phyloP scores from a whole-genome alignment of 2,329 filamentous ascomycete genomes.

The Fusarium sp. region DNA sequence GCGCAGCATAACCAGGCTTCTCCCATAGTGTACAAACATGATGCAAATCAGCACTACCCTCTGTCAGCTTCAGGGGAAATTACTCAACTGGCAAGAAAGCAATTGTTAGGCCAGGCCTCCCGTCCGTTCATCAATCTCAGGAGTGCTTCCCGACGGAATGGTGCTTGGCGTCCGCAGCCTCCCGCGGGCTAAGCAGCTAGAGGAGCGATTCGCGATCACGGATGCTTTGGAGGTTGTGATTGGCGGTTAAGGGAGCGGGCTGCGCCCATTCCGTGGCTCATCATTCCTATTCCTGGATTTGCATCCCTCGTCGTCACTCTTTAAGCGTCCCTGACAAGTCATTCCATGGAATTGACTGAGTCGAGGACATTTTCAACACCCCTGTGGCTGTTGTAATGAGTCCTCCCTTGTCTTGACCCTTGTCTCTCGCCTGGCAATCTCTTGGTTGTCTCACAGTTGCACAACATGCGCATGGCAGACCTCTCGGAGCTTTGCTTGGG shows the following conservation, averaged over 20 bases:
- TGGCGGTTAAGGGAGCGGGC: neutral
- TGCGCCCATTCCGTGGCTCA: slow-evolving; percentile 3
- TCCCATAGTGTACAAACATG: neutral
- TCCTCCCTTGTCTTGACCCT: neutral
- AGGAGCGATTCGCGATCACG: neutral
- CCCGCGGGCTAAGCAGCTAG: slow-evolving; percentile 17
- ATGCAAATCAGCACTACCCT: neutral
- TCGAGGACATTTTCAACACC: neutral
- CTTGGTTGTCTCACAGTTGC: neutral
- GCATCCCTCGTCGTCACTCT: neutral
- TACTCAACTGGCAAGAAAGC: neutral
- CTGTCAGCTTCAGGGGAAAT: neutral
- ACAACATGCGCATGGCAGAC: neutral
- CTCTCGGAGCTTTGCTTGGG: neutral
- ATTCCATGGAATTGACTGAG: neutral
- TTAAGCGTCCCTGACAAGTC: slow-evolving; percentile 4
- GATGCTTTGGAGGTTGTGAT: neutral
- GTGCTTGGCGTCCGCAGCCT: slow-evolving; percentile 33
- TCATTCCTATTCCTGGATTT: slow-evolving; percentile 8
- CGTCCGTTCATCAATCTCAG: neutral
- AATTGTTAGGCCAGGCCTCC: neutral
- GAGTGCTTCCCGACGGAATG: slow-evolving; percentile 17
- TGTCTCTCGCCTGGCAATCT: neutral
- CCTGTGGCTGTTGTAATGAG: neutral
- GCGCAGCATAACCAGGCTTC: neutral